Base-by-base conservation (phyloP, 78 protist genomes). In the Monosiga brevicollis region DNA sequence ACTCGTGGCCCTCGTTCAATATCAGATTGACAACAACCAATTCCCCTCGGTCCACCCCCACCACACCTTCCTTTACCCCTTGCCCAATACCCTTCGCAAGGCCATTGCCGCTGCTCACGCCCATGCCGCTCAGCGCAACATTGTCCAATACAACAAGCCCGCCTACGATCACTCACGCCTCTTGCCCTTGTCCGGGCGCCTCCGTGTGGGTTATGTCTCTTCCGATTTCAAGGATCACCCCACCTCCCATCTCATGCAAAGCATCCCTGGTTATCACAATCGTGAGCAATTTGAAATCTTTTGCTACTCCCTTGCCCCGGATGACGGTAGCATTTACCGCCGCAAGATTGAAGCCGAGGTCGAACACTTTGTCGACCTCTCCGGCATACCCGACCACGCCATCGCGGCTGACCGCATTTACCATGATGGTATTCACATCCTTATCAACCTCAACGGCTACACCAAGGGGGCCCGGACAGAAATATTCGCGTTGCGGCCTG, bases 401-500 rank as follows among this genome's bases (percentile, higher is more conserved):
- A 29, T 6, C 6, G 87, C 79, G 36, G 83, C 84, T 2, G 73
- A 42, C 0, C 2, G 25, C 43, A 82, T 84, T n/a, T 29, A 39
- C 49, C 26, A 15, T 0, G 81, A 83, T 23, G 40, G 80, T 1
- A 83, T 90, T 40, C 76, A 85, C 85, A 77, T 90, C 34, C 81
- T 90, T 23, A 83, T 90, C 54, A 78, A 85, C 54, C 89, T 86
- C 77, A 42, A 80, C 40, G 92, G 92, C n/a, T 78, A 90, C 82
- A 86, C 92, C 2, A 41, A 55, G 35, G 83, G 83, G 49, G 54
- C 54, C 32, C 9, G 87, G 24, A 41, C 35, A 37, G 89, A 90
- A 0, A 83, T 90, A 20, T 82, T 90, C 71, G 92, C 92, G 3
- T 40, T 78, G 32, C 73, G 40, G 20, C 87, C 90, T 23, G 82